Evolutionary conservation across 148 eudicot genomes (phyloP).

Genomic region (Selenicereus undatus): DNA sequence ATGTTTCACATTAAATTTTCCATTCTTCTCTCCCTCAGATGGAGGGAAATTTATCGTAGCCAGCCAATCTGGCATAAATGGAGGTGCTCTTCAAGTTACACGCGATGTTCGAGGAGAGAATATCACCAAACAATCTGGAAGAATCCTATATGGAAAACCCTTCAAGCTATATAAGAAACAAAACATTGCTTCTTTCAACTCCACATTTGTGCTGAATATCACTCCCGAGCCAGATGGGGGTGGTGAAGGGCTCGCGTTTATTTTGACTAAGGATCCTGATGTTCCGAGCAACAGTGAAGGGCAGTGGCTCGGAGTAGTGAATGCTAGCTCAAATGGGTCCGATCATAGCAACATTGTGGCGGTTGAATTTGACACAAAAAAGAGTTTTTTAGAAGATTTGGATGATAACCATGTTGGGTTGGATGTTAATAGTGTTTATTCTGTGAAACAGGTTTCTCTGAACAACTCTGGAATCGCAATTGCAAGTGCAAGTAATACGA

Average conservation of each 20-base stretch:
- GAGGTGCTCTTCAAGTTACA: slow-evolving; percentile 36
- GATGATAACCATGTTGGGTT: slow-evolving; percentile 43
- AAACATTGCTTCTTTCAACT: slow-evolving; percentile 26
- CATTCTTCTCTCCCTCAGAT: slow-evolving; percentile 8
- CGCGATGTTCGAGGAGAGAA: slow-evolving; percentile 7
- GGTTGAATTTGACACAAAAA: slow-evolving; percentile 43
- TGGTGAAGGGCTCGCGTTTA: slow-evolving; percentile 26
- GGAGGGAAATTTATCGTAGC: not conserved
- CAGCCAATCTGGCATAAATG: not conserved
- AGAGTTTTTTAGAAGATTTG: slow-evolving; percentile 30
- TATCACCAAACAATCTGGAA: slow-evolving; percentile 23
- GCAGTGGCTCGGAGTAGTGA: slow-evolving; percentile 35
- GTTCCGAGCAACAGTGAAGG: slow-evolving; percentile 26
- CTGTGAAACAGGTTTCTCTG: slow-evolving; percentile 14
- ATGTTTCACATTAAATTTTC: slow-evolving; percentile 15
- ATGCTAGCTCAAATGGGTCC: slow-evolving; percentile 31
- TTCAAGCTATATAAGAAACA: slow-evolving; percentile 22
- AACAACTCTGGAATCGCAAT: slow-evolving; percentile 18
- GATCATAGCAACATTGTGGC: slow-evolving; percentile 23
- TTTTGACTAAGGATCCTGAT: slow-evolving; percentile 11
- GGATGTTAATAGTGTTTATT: slow-evolving; percentile 29
- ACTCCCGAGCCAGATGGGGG: not conserved
- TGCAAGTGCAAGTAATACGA: slow-evolving; percentile 21
- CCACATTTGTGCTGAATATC: slow-evolving; percentile 35
- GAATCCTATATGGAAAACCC: slow-evolving; percentile 14